Evolutionary conservation across 2,329 filamentous ascomycete genomes (phyloP).

Genomic region (Phialophora expanda): DNA sequence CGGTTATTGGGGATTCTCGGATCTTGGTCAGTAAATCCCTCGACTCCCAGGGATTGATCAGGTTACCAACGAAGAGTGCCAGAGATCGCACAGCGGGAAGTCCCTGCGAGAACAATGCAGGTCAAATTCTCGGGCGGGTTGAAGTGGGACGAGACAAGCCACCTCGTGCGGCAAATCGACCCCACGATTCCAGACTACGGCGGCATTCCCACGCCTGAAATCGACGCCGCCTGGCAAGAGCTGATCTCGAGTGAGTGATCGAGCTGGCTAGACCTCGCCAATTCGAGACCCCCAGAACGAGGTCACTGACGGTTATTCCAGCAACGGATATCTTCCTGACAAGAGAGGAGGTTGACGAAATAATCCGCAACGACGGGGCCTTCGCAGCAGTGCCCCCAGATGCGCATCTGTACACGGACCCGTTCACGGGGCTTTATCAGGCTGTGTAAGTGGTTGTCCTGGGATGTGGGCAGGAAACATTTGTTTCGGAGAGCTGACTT

Average conservation of each 20-base stretch:
- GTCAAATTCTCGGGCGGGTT: constrained; percentile 9
- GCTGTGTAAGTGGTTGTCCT: constrained; percentile 1
- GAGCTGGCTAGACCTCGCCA: neutral
- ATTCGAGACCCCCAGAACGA: neutral
- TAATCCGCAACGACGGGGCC: neutral
- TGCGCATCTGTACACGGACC: constrained; percentile 11
- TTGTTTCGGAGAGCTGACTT: neutral
- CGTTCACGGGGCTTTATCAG: constrained; percentile 6
- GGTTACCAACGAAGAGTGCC: neutral
- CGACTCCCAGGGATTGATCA: neutral
- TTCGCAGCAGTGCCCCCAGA: constrained; percentile 1
- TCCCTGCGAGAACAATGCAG: constrained; percentile 7
- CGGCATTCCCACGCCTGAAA: constrained; percentile 8
- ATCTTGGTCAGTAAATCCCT: constrained; percentile 9
- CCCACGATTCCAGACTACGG: constrained; percentile 11
- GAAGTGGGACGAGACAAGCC: constrained; percentile 10
- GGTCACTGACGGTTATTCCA: neutral
- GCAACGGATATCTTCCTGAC: constrained; percentile 15
- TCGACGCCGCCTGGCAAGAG: constrained; percentile 10
- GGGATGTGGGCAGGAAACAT: neutral
- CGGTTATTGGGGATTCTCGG: constrained; percentile 9
- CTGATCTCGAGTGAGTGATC: constrained; percentile 11
- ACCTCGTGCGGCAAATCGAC: constrained; percentile 10
- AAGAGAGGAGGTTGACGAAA: constrained; percentile 10
- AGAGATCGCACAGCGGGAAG: constrained; percentile 15